Evolutionary conservation across 345 rosid genomes (phyloP), one percentile per base, ranked within the genome.

Genomic region (Hibiscus syriacus): DNA sequence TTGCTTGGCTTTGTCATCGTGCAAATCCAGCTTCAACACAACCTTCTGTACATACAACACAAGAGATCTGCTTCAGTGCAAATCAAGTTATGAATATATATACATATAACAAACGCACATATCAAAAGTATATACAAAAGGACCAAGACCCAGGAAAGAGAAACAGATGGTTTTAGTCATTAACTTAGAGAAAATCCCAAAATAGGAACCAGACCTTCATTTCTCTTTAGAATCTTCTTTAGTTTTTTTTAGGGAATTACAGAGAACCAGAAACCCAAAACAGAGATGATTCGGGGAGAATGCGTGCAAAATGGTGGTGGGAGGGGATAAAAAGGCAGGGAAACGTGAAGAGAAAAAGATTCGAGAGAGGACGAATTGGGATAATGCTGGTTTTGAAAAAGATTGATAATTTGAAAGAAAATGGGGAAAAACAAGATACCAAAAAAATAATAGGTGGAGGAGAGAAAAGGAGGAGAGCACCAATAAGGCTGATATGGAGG

Each of bases 1-100:
- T 69, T 87, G 94, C 79, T 90, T 93, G 61, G 86, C 97, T 64
- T 85, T 90, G 71, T 78, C 90, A 71, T 89, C 92, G 12, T 76
- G 72, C 72, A 93, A 68, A 68, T 90, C 97, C 89, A 90, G 27
- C 76, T 80, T 90, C 78, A 93, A 20, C 53, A 87, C 92, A 45
- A 83, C 38, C 83, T 90, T 93, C 98, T 93, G 90, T 84, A 78
- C n/a, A 69, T 5, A 23, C 32, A 64, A 74, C 26, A 22, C 71
- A 26, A 38, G 6, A 61, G 74, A 80, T 79, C 72, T 56, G 54
- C 9, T 53, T 67, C 48, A 69, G 68, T 54, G 69, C 41, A 64
- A 49, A 9, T 13, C 13, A 39, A 9, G 45, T n/a, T n/a, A n/a
- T n/a, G n/a, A n/a, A n/a, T n/a, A n/a, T n/a, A n/a, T n/a, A n/a